Evolutionary conservation across 257 asterid species (phyloP), one percentile per base, ranked within the genome.

Genomic region (Solanum neorickii): DNA sequence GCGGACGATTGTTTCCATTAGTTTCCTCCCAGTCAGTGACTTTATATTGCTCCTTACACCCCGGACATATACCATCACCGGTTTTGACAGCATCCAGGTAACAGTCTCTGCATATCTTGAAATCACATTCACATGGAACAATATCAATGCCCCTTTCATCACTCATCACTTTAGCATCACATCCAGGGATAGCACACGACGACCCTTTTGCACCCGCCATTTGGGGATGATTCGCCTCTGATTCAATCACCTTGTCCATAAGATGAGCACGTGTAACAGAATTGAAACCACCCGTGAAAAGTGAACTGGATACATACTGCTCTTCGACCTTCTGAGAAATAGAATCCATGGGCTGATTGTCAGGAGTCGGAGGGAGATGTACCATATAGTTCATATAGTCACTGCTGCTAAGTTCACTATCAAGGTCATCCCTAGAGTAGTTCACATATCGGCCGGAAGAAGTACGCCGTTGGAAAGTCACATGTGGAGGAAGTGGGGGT

Each of bases 91-190:
- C 93, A 87, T 94, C 98, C 21, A 91, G 35, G 66, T 93, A 94
- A 70, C 98, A 94, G 70, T 94, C 98, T 88, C 98, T 89, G 18
- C 98, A 94, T 12, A 94, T 94, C 91, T 94, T 94, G 93, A 94
- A 94, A 88, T 94, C 98, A 84, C 98, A 94, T 90, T 91, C 95
- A 88, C 98, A 94, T 0, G 98, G 98, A 31, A 94, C 90, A 27
- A 94, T 91, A 41, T 94, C 98, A 13, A 91, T 52, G 2, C 97
- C 97, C 83, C 97, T 91, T 74, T 92, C 94, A 68, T 94, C 95
- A 83, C 95, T 91, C 97, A 94, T 93, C 84, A 91, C 97, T 52
- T 91, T 94, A 3, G 94, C 94, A 83, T 93, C 97, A 73, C 97
- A 93, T 20, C 97, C 97, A 52, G 90, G 77, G 35, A 94, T 88